Conservation (phyloP, 257 asterid species). For the Penstemon eatonii region DNA sequence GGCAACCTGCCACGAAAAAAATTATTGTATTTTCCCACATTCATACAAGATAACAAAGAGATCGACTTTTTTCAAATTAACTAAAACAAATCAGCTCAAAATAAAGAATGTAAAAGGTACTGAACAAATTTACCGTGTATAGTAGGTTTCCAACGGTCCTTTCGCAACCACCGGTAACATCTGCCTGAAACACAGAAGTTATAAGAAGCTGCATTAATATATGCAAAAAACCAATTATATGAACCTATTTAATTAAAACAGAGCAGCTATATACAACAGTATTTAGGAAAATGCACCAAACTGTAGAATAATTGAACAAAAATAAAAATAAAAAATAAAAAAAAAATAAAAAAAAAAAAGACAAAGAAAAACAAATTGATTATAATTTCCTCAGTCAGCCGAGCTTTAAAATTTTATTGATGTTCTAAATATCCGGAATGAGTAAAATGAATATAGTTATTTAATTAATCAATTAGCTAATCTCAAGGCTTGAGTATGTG, state of each 20-base stretch:
- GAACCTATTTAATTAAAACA: conserved; percentile 11
- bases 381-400: conserved; percentile 7
- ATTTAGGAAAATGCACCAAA: neutral
- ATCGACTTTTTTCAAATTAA: neutral
- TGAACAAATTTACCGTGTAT: conserved; percentile 58
- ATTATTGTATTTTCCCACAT: neutral
- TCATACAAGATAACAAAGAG: neutral
- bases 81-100: neutral
- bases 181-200: conserved; percentile 57
- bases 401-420: neutral
- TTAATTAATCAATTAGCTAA: neutral
- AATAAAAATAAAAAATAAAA: too few relatives aligned
- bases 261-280: conserved; percentile 6
- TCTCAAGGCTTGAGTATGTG: neutral
- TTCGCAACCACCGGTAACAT: conserved; percentile 74
- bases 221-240: neutral
- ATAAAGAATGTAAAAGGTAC: neutral
- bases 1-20: conserved; percentile 59
- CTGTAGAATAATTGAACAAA: neutral
- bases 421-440: neutral
- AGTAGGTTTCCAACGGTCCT: conserved; percentile 77
- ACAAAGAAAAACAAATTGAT: neutral
- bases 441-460: neutral
- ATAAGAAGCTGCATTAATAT: conserved; percentile 6
- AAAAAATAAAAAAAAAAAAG: too few relatives aligned